These are phyloP conservation scores for Anthoceros angustus DNA, from an alignment of 225 moss, liverwort and hornwort genomes.

Conservation along the genomic window DNA sequence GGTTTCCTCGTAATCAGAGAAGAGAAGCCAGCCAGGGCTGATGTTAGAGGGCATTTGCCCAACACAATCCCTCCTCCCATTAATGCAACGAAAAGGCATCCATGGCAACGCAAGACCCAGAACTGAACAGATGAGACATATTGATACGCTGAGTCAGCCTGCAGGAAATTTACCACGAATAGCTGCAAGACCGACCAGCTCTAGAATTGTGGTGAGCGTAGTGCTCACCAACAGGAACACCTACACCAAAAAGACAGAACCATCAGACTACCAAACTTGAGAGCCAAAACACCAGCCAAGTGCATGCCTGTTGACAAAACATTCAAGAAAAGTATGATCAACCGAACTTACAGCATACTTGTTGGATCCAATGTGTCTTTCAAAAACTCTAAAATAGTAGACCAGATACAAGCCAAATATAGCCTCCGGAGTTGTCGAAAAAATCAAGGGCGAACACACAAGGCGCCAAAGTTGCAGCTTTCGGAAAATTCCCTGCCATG, in stretches of 20 bases:
- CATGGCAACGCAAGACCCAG: too few relatives aligned
- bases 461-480: slow-evolving; percentile 90
- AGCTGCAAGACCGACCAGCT: slow-evolving; percentile 49
- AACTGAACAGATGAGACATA: too few relatives aligned
- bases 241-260: slow-evolving; percentile 20
- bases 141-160: too few relatives aligned
- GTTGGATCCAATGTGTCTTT: slow-evolving; percentile 94
- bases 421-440: slow-evolving; percentile 78
- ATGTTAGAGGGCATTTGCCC: neutral
- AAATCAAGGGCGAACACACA: slow-evolving; percentile 53
- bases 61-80: too few relatives aligned
- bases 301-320: neutral
- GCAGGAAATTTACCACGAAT: slow-evolving; percentile 36
- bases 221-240: slow-evolving; percentile 69
- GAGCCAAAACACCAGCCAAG: neutral
- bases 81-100: too few relatives aligned
- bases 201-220: slow-evolving; percentile 43
- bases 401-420: slow-evolving; percentile 78
- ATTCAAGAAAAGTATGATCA: neutral
- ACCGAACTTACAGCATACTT: slow-evolving; percentile 56
- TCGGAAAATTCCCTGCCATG: slow-evolving; percentile 37
- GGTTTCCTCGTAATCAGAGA: neutral
- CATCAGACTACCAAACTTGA: neutral
- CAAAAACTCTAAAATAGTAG: slow-evolving; percentile 97
- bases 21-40: neutral